Evolutionary conservation across 139 green algal genomes (phyloP).

Genomic region (Mesostigma viride): DNA sequence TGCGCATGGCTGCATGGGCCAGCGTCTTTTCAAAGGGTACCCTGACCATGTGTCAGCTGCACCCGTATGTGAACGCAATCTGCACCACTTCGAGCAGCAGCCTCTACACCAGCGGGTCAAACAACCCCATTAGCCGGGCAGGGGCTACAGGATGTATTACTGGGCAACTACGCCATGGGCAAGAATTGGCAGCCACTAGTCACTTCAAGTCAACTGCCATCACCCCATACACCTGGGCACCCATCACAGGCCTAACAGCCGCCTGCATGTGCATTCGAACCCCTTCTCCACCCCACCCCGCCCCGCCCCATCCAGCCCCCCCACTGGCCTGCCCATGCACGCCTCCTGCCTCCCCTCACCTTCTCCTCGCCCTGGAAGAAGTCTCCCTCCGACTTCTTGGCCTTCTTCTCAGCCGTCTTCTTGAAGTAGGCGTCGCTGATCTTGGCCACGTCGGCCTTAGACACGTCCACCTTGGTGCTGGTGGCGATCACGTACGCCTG

Average conservation of each 20-base stretch:
- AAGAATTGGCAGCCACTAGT: not conserved
- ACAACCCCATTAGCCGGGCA: too few relatives aligned
- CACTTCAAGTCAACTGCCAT: not conserved
- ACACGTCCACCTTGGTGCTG: conserved; percentile 73
- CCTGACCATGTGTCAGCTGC: too few relatives aligned
- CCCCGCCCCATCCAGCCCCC: not conserved
- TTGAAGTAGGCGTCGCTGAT: conserved; percentile 89
- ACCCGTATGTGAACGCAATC: too few relatives aligned
- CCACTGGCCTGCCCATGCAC: not conserved
- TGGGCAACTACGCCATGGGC: too few relatives aligned
- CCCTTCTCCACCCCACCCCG: not conserved
- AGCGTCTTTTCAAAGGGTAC: too few relatives aligned
- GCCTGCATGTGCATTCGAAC: not conserved
- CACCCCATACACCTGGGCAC: conserved; percentile 2
- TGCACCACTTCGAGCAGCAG: too few relatives aligned
- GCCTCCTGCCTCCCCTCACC: not conserved
- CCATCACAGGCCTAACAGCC: not conserved
- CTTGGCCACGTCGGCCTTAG: conserved; percentile 51
- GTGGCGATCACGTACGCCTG: conserved; percentile 96
- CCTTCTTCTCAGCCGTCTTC: conserved; percentile 55
- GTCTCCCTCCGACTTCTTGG: conserved; percentile 67
- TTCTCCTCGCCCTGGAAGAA: conserved; percentile 56
- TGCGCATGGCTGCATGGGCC: too few relatives aligned
- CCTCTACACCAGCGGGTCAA: too few relatives aligned
- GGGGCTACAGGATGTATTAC: too few relatives aligned